Evolutionary conservation across 768 basidiomycete species (phyloP).

Genomic region (Termitomyces sp.): DNA sequence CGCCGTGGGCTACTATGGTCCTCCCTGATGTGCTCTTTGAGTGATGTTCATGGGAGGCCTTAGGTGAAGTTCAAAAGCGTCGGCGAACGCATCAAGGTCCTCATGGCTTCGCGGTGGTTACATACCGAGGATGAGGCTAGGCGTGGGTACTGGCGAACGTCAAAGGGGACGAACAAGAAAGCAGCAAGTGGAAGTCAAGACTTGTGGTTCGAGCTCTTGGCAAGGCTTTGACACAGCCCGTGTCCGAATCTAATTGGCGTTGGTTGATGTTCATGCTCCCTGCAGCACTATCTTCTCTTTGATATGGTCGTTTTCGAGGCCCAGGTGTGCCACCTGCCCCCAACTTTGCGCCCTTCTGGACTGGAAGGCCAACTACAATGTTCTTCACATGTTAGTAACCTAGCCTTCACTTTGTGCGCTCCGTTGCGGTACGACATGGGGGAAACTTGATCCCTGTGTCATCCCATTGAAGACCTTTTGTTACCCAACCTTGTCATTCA

Average conservation of each 20-base stretch:
- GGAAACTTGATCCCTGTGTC: conserved; percentile 22
- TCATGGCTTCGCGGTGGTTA: conserved; percentile 45
- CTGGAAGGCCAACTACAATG: conserved; percentile 37
- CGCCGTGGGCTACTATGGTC: conserved; percentile 45
- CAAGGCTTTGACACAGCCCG: conserved; percentile 26
- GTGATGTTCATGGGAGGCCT: conserved; percentile 14
- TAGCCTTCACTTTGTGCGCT: conserved; percentile 27
- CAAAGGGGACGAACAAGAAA: conserved; percentile 29
- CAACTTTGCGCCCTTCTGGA: conserved; percentile 36
- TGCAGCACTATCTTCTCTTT: conserved; percentile 3
- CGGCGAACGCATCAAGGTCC: conserved; percentile 47
- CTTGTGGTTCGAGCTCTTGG: conserved; percentile 8
- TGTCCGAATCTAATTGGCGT: conserved; percentile 8
- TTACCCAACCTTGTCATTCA: conserved; percentile 19
- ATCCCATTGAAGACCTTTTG: conserved; percentile 16
- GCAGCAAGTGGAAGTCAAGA: conserved; percentile 7
- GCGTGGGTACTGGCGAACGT: conserved; percentile 8
- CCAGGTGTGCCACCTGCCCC: conserved; percentile 26
- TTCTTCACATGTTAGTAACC: conserved; percentile 34
- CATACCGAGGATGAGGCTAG: conserved; percentile 8
- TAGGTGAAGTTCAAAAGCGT: conserved; percentile 47
- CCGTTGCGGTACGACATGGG: conserved; percentile 17
- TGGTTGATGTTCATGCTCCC: conserved; percentile 2
- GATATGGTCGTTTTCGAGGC: conserved; percentile 7
- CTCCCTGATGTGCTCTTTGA: conserved; percentile 17